A percentile compares a stretch with the other conserved stretches of the same genome.
These are phyloP conservation scores for Penicillium brasilianum DNA, from an alignment of 2,329 filamentous ascomycete species.

Conservation along the genomic window DNA sequence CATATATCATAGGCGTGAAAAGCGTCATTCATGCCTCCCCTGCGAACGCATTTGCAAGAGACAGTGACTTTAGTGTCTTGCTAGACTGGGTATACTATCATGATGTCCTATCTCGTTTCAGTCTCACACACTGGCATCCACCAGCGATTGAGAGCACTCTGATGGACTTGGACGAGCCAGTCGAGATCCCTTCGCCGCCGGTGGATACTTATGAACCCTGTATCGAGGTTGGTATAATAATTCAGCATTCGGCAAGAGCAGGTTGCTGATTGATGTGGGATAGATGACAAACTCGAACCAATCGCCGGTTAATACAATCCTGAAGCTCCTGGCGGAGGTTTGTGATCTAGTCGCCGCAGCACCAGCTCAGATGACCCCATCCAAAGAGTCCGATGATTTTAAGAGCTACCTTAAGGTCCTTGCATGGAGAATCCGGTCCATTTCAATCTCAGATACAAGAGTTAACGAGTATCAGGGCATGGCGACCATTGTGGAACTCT, in stretches of 20 bases:
- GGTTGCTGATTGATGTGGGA: not conserved
- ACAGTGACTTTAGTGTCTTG: slow-evolving; percentile 6
- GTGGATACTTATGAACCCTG: not conserved
- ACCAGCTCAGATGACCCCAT: not conserved
- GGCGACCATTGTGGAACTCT: not conserved
- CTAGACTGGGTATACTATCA: slow-evolving; percentile 13
- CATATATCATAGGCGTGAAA: not conserved
- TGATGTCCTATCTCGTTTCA: slow-evolving; percentile 10
- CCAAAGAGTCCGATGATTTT: not conserved
- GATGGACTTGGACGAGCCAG: not conserved
- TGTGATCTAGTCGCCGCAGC: not conserved
- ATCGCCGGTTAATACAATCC: not conserved
- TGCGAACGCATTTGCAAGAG: not conserved
- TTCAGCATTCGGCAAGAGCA: not conserved
- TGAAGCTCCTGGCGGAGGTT: not conserved
- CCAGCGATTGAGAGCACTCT: not conserved
- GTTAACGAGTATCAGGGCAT: not conserved
- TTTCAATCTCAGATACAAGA: not conserved
- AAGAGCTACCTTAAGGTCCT: not conserved
- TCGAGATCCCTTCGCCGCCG: not conserved
- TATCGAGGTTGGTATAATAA: not conserved
- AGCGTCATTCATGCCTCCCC: not conserved
- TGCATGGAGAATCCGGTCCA: not conserved
- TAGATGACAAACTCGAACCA: not conserved
- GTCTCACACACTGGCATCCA: slow-evolving; percentile 8